Percentiles rank a stretch among this genome's conserved stretches.
phyloP scores from a whole-genome alignment of 148 eudicot species.

The Persicaria maculosa region DNA sequence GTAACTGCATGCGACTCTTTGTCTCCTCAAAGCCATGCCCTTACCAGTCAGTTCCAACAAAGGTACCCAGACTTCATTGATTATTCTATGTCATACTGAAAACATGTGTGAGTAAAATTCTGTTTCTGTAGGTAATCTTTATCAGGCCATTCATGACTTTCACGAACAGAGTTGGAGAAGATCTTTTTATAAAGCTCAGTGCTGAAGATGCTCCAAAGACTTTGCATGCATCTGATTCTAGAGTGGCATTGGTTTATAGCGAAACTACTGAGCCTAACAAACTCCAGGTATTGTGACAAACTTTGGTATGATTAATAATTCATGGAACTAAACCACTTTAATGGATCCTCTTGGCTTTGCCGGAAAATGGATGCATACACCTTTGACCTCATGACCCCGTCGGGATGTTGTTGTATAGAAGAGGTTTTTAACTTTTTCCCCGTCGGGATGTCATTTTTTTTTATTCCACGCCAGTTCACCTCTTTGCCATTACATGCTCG shows the following conservation, averaged over 20 bases:
- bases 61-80: slow-evolving; percentile 35
- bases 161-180: slow-evolving; percentile 88
- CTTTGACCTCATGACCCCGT: no score
- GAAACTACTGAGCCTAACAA: slow-evolving; percentile 49
- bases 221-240: slow-evolving; percentile 60
- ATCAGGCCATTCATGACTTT: slow-evolving; percentile 84
- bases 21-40: slow-evolving; percentile 82
- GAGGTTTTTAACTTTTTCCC: no score
- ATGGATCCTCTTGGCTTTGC: no score
- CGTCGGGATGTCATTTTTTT: neutral
- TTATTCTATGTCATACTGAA: slow-evolving; percentile 7
- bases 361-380: no score
- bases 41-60: slow-evolving; percentile 86
- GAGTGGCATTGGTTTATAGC: slow-evolving; percentile 66
- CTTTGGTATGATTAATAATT: neutral
- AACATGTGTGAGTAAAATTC: slow-evolving; percentile 1
- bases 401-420: no score
- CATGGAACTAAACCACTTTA: neutral
- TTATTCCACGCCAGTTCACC: neutral
- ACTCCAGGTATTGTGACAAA: slow-evolving; percentile 50
- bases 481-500: neutral
- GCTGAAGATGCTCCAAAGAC: slow-evolving; percentile 73
- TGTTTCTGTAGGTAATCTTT: slow-evolving; percentile 51
- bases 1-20: slow-evolving; percentile 75
- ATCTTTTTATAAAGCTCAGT: slow-evolving; percentile 59